These are phyloP conservation scores for Umbelopsis sp. DNA, from an alignment of 371 early-diverging fungal genomes.

Conservation along the genomic window DNA sequence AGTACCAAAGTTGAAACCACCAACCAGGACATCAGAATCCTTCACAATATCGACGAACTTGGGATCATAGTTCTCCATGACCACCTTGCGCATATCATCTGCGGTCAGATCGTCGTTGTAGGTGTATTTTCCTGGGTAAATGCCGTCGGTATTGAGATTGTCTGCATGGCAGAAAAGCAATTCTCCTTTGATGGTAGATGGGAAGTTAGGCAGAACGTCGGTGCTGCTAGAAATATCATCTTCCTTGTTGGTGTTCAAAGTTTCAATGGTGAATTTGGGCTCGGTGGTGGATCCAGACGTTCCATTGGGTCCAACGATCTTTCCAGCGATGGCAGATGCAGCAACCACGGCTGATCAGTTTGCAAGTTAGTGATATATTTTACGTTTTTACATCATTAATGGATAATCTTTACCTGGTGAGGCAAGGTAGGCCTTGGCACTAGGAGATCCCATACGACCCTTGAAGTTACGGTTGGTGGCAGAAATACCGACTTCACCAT, in stretches of 20 bases:
- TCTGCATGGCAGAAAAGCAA: conserved; percentile 86
- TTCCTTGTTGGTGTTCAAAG: conserved; percentile 22
- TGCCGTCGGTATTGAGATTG: conserved; percentile 96
- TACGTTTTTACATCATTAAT: neutral
- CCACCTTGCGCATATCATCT: conserved; percentile 88
- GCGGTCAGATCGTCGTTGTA: conserved; percentile 91
- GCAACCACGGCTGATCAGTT: conserved; percentile 76
- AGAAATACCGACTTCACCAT: conserved; percentile 94
- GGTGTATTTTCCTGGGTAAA: conserved; percentile 95
- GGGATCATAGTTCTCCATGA: conserved; percentile 97
- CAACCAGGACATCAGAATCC: conserved; percentile 80
- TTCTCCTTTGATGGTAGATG: conserved; percentile 73
- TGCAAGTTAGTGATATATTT: conserved; percentile 4
- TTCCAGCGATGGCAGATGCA: conserved; percentile 84
- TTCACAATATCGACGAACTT: conserved; percentile 72
- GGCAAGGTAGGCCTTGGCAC: conserved; percentile 88
- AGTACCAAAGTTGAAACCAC: conserved; percentile 95
- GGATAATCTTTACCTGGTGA: conserved; percentile 65
- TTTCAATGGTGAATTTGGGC: conserved; percentile 31
- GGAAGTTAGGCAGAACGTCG: conserved; percentile 73
- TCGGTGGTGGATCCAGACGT: conserved; percentile 6
- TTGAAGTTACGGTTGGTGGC: conserved; percentile 98
- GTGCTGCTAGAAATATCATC: conserved; percentile 20
- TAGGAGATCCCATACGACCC: conserved; percentile 96
- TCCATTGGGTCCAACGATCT: conserved; percentile 69